Evolutionary conservation across 192 early-diverging fungal genomes (phyloP), one percentile per base, ranked within the genome.

Genomic region (Coemansia sp.): DNA sequence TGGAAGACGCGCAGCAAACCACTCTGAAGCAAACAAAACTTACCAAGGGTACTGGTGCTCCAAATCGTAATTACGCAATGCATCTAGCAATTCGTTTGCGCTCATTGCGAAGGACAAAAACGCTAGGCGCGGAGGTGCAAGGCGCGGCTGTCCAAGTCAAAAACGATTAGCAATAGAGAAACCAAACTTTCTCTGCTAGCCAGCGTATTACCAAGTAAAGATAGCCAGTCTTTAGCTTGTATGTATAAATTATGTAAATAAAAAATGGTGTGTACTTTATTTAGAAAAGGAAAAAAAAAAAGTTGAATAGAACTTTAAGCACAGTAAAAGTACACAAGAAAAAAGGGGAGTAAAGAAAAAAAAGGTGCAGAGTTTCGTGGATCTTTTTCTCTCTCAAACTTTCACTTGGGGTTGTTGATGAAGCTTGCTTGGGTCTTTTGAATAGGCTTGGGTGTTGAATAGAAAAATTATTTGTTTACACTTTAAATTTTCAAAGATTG

Each of bases 11-110:
- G 43, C 18, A 22, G 1, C 22, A 26, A 26, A 8, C 13, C 22
- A 32, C 18, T 21, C n/a, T n/a, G n/a, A n/a, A 3, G 41, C 32
- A 9, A 56, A 42, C 9, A 36, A 62, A 21, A 67, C 74, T 57
- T 71, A 71, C 74, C 68, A 80, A 36, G 77, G 77, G 48, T 80
- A 80, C 54, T 74, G 72, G 63, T 80, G 77, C 48, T 80, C 77
- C 56, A 80, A 59, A 15, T 74, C 69, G 39, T 63, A 71, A 41
- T 60, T 55, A 46, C 72, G 72, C 22, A 80, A 60, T n/a, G 59
- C 61, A 54, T 74, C 72, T 3, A 80, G 71, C 42, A 74, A 74
- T 32, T 80, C 68, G 62, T 70, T 70, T 37, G 72, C 68, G 41
- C 77, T 80, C 77, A 80, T 78, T 15, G 13, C 59, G 32, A 56